A percentile compares a stretch with the other conserved stretches of the same genome.
phyloP scores from a whole-genome alignment of 345 rosid species.

The Lagerstroemia speciosa region DNA sequence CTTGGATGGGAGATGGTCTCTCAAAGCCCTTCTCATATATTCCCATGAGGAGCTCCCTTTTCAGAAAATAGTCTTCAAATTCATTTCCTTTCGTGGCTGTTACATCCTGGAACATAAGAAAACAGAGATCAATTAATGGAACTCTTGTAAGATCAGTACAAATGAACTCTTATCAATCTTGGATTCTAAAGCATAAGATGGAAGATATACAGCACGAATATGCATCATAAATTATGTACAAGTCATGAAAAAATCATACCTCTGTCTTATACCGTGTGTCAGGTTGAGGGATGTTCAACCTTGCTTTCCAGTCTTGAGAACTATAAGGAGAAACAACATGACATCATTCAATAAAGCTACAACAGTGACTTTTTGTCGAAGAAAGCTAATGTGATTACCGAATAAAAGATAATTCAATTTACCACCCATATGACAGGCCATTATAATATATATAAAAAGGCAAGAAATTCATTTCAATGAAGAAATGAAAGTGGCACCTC shows the following conservation, averaged over 20 bases:
- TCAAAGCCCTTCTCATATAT: slow-evolving; percentile 98
- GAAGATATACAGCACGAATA: not conserved
- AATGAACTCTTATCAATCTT: not conserved
- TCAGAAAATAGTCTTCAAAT: slow-evolving; percentile 95
- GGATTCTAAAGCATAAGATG: not conserved
- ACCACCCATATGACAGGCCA: too few relatives aligned
- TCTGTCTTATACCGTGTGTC: slow-evolving; percentile 83
- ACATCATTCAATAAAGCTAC: not conserved
- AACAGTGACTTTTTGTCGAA: not conserved
- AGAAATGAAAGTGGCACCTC: not conserved
- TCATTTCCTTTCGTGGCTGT: slow-evolving; percentile 99
- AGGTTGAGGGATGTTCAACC: slow-evolving; percentile 56
- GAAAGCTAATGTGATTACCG: not conserved
- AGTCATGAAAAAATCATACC: slow-evolving; percentile 30
- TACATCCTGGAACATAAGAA: slow-evolving; percentile 58
- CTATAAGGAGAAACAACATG: slow-evolving; percentile 17
- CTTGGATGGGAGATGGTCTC: slow-evolving; percentile 98
- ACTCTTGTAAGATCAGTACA: not conserved
- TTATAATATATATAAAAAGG: too few relatives aligned
- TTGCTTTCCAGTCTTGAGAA: slow-evolving; percentile 85
- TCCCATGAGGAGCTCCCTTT: slow-evolving; percentile 91
- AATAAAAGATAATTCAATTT: too few relatives aligned
- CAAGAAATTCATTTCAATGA: not conserved
- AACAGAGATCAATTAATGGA: not conserved
- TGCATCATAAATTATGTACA: not conserved